Evolutionary conservation across 768 basidiomycete species (phyloP).

Genomic region (Auricularia heimuer): DNA sequence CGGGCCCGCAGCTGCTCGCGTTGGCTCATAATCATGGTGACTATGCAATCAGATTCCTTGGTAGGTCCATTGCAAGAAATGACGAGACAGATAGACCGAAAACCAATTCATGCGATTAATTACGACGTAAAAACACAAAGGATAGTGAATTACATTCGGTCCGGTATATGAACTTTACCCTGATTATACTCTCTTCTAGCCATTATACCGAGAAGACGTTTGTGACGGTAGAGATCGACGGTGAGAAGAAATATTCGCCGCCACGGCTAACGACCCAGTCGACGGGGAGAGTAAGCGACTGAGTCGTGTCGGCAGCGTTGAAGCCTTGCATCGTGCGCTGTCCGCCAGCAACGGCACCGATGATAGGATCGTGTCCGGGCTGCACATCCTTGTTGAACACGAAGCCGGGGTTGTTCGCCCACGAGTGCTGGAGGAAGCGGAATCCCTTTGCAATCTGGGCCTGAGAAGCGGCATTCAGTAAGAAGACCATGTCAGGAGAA

Average conservation of each 20-base stretch:
- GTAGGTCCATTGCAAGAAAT: too few relatives aligned
- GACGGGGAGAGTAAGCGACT: background rate
- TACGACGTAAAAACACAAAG: too few relatives aligned
- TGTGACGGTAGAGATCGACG: slow-evolving; percentile 37
- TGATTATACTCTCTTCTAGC: background rate
- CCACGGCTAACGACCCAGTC: slow-evolving; percentile 26
- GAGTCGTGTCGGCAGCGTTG: background rate
- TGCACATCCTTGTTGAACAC: background rate
- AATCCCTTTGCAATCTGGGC: slow-evolving; percentile 1
- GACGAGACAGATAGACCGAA: too few relatives aligned
- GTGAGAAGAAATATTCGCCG: slow-evolving; percentile 46
- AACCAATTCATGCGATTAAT: too few relatives aligned
- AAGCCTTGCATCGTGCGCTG: background rate
- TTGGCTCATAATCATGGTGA: too few relatives aligned
- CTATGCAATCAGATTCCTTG: too few relatives aligned
- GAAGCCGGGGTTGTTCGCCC: slow-evolving; percentile 2
- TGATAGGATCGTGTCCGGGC: slow-evolving; percentile 3
- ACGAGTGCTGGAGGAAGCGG: slow-evolving; percentile 3
- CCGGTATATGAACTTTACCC: background rate
- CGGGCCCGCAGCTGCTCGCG: too few relatives aligned
- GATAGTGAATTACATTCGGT: too few relatives aligned
- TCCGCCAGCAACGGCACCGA: background rate
- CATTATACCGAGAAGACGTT: slow-evolving; percentile 2
- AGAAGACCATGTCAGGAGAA: background rate
- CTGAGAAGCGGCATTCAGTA: background rate